These are phyloP conservation scores for Pseudozyma thailandica DNA, from an alignment of 1,284 basidiomycete species.

Conservation along the genomic window DNA sequence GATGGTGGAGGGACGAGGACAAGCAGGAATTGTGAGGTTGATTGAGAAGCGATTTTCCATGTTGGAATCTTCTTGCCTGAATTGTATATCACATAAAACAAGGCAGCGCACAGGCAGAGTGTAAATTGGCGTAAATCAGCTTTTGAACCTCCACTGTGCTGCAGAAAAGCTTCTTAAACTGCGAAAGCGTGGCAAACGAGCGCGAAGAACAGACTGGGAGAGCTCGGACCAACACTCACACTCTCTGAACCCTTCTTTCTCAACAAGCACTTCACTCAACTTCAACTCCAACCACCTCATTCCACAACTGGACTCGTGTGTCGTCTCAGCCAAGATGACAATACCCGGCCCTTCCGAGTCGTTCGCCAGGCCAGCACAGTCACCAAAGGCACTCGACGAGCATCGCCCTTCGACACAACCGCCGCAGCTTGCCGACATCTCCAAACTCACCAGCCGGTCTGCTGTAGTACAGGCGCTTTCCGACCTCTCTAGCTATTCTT, in stretches of 20 bases:
- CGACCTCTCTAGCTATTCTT: slow-evolving; percentile 80
- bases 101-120: slow-evolving; percentile 8
- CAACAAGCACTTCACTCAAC: slow-evolving; percentile 4
- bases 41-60: slow-evolving; percentile 3
- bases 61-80: not conserved
- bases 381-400: slow-evolving; percentile 9
- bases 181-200: slow-evolving; percentile 1
- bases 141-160: slow-evolving; percentile 5
- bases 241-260: not conserved
- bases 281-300: not conserved
- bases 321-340: slow-evolving; percentile 14
- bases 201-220: not conserved
- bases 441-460: slow-evolving; percentile 44
- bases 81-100: not conserved
- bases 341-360: slow-evolving; percentile 15
- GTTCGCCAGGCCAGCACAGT: not conserved
- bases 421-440: slow-evolving; percentile 24
- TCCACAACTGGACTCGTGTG: slow-evolving; percentile 1
- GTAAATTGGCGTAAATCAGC: not conserved
- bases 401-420: slow-evolving; percentile 2
- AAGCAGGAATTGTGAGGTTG: slow-evolving; percentile 1
- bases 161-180: not conserved
- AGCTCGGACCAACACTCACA: slow-evolving; percentile 34
- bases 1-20: not conserved
- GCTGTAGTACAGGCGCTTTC: slow-evolving; percentile 66